Evolutionary conservation across 371 early-diverging fungal genomes (phyloP), one percentile per base, ranked within the genome.

Genomic region (Blakeslea trispora): DNA sequence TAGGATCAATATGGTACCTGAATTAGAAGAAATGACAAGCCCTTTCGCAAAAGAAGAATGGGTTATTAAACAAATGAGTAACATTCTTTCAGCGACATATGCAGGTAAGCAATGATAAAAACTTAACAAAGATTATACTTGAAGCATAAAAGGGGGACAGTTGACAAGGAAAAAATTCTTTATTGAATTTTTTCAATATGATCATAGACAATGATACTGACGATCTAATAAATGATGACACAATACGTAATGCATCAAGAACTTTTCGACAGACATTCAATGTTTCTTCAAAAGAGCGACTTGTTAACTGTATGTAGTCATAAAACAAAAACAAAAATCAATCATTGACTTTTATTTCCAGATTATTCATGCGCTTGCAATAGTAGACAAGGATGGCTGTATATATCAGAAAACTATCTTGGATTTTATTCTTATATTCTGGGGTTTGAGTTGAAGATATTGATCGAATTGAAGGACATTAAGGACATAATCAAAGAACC

Each of bases 351-450:
- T 89, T 71, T 92, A 91, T 70, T 86, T 89, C 15, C 55, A 69
- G 57, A 48, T 31, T 98, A 96, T 73, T 92, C 97, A 18, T 95
- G 95, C 55, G 84, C 91, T 6, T 92, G 89, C 58, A 84, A 90
- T 53, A 79, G 81, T 34, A 82, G 88, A 47, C 97, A 96, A 68
- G 97, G 97, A 3, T 96, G 97, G 95, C 75, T 95, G 81, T 96
- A 96, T 64, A 79, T 96, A 41, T 86, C 88, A 48, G 85, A 91
- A 66, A 88, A 92, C 61, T 89, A 90, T 57, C 64, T 94, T 17
- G 90, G 91, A 68, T 96, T 95, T 62, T 94, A 96, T 66, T 91
- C 95, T 24, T 94, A 89, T 59, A 79, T 95, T 50, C 77, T 96
- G 44, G 95, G 94, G 4, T 78, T 83, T 22, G 97, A 96, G 66